Percentiles rank a stretch among this genome's conserved stretches.
These are phyloP conservation scores for Kokia cookei DNA, from an alignment of 441 rosid genomes.

Conservation along the genomic window DNA sequence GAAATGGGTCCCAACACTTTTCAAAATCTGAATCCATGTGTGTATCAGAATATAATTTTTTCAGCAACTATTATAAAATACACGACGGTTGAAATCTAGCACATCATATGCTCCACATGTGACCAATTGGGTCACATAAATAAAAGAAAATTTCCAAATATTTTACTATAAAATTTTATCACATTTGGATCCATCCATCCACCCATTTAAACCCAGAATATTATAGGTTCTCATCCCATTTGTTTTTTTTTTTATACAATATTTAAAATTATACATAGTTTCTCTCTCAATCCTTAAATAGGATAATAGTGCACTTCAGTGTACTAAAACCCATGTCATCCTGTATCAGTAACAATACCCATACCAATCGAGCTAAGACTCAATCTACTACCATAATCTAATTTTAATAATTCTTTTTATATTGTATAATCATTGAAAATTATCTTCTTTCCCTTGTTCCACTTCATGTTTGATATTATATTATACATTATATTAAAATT, in stretches of 20 bases:
- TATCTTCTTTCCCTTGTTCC: background rate
- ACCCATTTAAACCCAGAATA: too few relatives aligned
- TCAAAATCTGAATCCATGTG: background rate
- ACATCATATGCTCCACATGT: conserved; percentile 27
- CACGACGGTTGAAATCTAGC: conserved; percentile 6
- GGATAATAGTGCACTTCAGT: too few relatives aligned
- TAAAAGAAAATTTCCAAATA: too few relatives aligned
- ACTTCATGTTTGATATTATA: background rate
- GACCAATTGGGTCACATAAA: conserved; percentile 19
- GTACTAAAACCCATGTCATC: rapidly evolving
- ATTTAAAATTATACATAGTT: too few relatives aligned
- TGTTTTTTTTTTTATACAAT: too few relatives aligned
- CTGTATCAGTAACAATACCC: rapidly evolving
- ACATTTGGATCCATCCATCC: background rate
- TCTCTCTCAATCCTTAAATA: too few relatives aligned
- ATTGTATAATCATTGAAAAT: background rate
- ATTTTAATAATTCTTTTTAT: background rate
- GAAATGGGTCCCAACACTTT: conserved; percentile 4
- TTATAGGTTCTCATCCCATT: too few relatives aligned
- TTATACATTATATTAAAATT: background rate
- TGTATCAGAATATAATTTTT: background rate
- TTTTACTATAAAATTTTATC: too few relatives aligned
- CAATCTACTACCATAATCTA: too few relatives aligned
- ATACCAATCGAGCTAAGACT: too few relatives aligned
- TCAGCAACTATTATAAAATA: background rate